Percentiles rank a stretch among this genome's conserved stretches.
phyloP scores from a whole-genome alignment of 257 asterid genomes.

The Rhazya stricta region DNA sequence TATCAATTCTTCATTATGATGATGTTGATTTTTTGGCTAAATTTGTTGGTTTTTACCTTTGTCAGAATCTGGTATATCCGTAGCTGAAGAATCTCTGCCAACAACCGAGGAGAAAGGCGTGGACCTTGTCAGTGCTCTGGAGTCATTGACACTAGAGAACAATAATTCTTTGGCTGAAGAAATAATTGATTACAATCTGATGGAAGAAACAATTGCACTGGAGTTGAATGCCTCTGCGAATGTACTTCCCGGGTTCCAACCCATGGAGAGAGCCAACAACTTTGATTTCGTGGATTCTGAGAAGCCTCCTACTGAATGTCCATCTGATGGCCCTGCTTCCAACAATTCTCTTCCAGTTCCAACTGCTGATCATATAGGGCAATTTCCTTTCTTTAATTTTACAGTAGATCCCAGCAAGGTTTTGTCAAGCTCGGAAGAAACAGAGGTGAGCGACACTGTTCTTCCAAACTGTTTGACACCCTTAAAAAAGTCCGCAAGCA shows the following conservation, averaged over 20 bases:
- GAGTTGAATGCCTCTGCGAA: constrained; percentile 3
- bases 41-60: neutral
- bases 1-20: neutral
- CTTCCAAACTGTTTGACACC: constrained; percentile 19
- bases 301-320: neutral
- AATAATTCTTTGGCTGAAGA: constrained; percentile 3
- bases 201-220: neutral
- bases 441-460: neutral
- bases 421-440: neutral
- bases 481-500: constrained; percentile 14
- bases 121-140: constrained; percentile 3
- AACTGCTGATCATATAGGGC: neutral
- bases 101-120: neutral
- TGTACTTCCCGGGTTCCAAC: neutral
- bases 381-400: neutral
- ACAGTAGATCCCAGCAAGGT: constrained; percentile 10
- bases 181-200: neutral
- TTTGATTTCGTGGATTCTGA: neutral
- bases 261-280: neutral
- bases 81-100: neutral
- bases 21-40: neutral
- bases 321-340: neutral
- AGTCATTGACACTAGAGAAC: neutral
- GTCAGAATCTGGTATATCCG: neutral
- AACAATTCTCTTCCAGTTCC: neutral